phyloP scores from a whole-genome alignment of 2,329 filamentous ascomycete genomes.

The Penicillium sp. region DNA sequence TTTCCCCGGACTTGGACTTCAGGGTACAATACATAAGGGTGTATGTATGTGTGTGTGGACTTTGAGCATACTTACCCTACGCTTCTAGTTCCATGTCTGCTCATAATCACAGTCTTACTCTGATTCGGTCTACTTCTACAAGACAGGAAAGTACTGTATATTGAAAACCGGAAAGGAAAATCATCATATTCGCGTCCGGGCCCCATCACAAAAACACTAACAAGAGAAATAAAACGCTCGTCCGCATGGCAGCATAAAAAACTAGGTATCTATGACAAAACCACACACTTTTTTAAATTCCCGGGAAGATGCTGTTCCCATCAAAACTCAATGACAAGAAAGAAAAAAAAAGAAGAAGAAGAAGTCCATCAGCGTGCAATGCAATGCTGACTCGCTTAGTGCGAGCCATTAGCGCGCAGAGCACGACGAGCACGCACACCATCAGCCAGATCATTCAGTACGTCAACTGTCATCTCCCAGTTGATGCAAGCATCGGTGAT shows the following conservation, averaged over 20 bases:
- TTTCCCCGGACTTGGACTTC: not conserved
- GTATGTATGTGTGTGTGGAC: not conserved
- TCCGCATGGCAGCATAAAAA: constrained; percentile 20
- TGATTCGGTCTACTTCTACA: not conserved
- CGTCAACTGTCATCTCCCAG: constrained; percentile 83
- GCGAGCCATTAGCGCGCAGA: constrained; percentile 38
- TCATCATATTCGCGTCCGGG: constrained; percentile 9
- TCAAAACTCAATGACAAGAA: constrained; percentile 14
- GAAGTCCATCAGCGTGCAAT: not conserved
- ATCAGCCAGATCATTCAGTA: constrained; percentile 84
- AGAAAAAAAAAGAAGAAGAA: constrained; percentile 18
- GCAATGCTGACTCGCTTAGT: constrained; percentile 23
- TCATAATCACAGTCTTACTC: not conserved
- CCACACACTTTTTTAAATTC: constrained; percentile 15
- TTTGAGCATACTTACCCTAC: not conserved
- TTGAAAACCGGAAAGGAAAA: constrained; percentile 6
- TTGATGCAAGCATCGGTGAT: constrained; percentile 97
- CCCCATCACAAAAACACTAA: constrained; percentile 4
- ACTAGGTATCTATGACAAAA: constrained; percentile 27
- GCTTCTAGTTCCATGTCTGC: not conserved
- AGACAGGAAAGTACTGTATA: constrained; percentile 1
- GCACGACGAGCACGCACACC: constrained; percentile 78
- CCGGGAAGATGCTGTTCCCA: not conserved
- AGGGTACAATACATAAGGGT: too few species aligned
- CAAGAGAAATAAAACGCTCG: constrained; percentile 21